These are phyloP conservation scores for Neopestalotiopsis sp. DNA, from an alignment of 2,329 filamentous ascomycete genomes.

Conservation along the genomic window DNA sequence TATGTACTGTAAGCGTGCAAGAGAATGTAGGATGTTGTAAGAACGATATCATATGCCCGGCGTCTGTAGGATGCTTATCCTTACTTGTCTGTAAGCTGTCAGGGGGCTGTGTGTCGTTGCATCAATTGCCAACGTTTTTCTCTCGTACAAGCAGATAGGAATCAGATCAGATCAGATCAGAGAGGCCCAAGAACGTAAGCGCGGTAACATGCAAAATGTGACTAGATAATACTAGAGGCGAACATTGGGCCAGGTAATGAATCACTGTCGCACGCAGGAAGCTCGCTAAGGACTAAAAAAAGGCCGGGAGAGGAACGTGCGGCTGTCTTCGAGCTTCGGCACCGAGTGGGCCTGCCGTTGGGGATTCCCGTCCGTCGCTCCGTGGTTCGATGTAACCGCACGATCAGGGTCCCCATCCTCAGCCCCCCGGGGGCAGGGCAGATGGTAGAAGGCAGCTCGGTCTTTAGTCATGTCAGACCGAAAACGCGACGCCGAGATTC, in stretches of 20 bases:
- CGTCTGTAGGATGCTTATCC: background rate
- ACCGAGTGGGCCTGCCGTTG: conserved; percentile 12
- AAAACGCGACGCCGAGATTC: background rate
- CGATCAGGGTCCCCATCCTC: background rate
- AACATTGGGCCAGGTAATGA: background rate
- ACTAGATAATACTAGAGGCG: background rate
- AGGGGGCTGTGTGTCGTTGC: background rate
- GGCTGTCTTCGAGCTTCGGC: conserved; percentile 13
- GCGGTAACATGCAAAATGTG: background rate
- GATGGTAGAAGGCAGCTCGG: background rate
- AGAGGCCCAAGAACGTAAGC: background rate
- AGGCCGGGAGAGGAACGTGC: background rate
- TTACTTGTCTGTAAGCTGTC: background rate
- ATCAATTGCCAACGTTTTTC: background rate
- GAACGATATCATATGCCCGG: background rate
- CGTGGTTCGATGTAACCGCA: conserved; percentile 7
- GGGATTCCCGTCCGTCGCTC: conserved; percentile 9
- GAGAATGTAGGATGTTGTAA: background rate
- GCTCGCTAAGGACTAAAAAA: background rate
- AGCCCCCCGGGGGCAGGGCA: background rate
- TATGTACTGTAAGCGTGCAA: background rate
- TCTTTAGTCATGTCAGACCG: conserved; percentile 3
- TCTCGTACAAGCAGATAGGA: background rate
- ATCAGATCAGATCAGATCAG: background rate
- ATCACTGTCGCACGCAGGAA: conserved; percentile 1